phyloP scores from a whole-genome alignment of 768 basidiomycete species.

The Coprinopsis marcescibilis region DNA sequence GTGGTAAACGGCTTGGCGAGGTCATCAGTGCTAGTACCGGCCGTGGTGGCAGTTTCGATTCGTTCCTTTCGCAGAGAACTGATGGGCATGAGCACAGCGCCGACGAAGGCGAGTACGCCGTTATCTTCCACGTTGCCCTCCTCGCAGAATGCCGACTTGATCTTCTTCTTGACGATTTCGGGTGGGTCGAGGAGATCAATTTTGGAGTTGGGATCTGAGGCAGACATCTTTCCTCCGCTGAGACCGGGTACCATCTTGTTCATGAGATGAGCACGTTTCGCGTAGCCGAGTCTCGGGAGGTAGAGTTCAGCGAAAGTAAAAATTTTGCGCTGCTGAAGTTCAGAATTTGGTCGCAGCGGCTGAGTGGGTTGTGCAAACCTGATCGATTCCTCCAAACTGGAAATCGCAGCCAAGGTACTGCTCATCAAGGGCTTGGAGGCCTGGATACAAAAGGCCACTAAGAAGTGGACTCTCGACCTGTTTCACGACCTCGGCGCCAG shows the following conservation, averaged over 20 bases:
- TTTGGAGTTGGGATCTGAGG: conserved; percentile 96
- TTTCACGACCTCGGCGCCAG: conserved; percentile 98
- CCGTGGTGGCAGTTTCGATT: not conserved
- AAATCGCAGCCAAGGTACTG: conserved; percentile 95
- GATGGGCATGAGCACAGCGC: conserved; percentile 86
- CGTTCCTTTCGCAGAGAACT: conserved; percentile 50
- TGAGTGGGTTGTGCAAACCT: conserved; percentile 45
- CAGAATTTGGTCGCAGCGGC: not conserved
- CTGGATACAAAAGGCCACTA: conserved; percentile 92
- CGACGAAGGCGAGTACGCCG: conserved; percentile 79
- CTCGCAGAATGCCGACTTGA: conserved; percentile 91
- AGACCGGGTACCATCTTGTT: conserved; percentile 96
- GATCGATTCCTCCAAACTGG: conserved; percentile 97
- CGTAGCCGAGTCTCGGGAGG: conserved; percentile 89
- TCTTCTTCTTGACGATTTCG: conserved; percentile 78
- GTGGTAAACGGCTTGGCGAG: conserved; percentile 53
- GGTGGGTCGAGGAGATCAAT: conserved; percentile 95
- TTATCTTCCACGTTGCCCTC: conserved; percentile 87
- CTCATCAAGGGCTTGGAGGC: conserved; percentile 94
- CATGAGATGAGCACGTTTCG: conserved; percentile 96
- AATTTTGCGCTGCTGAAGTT: conserved; percentile 76
- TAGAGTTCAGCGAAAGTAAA: conserved; percentile 97
- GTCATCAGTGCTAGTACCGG: conserved; percentile 36
- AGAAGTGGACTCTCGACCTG: conserved; percentile 90
- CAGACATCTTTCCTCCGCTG: conserved; percentile 95